Conservation (phyloP, 768 basidiomycete species). For the Artomyces pyxidatus region DNA sequence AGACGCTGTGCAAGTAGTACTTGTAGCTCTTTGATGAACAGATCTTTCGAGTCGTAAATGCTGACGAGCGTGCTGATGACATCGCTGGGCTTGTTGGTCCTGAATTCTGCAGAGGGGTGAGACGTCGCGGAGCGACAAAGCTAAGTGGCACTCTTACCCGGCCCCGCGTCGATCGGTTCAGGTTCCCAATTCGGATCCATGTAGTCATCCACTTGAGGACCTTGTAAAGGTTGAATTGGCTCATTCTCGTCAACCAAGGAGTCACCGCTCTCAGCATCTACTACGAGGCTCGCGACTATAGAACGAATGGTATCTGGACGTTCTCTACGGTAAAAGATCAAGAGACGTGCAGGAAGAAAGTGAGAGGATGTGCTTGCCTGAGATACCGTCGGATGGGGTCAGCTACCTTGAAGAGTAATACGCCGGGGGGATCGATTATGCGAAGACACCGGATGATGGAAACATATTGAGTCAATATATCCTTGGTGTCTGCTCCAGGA, state of each 20-base stretch:
- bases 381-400: slow-evolving; percentile 89
- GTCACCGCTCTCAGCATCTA: slow-evolving; percentile 75
- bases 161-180: slow-evolving; percentile 93
- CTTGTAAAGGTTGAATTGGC: slow-evolving; percentile 66
- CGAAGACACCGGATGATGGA: slow-evolving; percentile 86
- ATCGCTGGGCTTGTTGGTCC: slow-evolving; percentile 85
- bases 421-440: slow-evolving; percentile 87
- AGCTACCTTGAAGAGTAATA: slow-evolving; percentile 87
- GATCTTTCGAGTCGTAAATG: slow-evolving; percentile 94
- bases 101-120: slow-evolving; percentile 57
- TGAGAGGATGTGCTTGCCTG: slow-evolving; percentile 36
- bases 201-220: slow-evolving; percentile 77
- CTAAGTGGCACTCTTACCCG: slow-evolving; percentile 42
- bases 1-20: slow-evolving; percentile 83
- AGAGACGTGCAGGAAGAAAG: slow-evolving; percentile 3
- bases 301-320: slow-evolving; percentile 90
- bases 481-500: slow-evolving; percentile 91
- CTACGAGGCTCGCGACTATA: slow-evolving; percentile 87
- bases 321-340: slow-evolving; percentile 36
- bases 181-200: slow-evolving; percentile 92
- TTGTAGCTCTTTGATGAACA: slow-evolving; percentile 94
- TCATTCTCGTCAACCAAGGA: slow-evolving; percentile 82
- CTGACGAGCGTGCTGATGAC: slow-evolving; percentile 94
- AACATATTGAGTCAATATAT: slow-evolving; percentile 86
- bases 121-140: not conserved